Evolutionary conservation across 2,329 filamentous ascomycete genomes (phyloP).

Genomic region (Phialophora macrospora): DNA sequence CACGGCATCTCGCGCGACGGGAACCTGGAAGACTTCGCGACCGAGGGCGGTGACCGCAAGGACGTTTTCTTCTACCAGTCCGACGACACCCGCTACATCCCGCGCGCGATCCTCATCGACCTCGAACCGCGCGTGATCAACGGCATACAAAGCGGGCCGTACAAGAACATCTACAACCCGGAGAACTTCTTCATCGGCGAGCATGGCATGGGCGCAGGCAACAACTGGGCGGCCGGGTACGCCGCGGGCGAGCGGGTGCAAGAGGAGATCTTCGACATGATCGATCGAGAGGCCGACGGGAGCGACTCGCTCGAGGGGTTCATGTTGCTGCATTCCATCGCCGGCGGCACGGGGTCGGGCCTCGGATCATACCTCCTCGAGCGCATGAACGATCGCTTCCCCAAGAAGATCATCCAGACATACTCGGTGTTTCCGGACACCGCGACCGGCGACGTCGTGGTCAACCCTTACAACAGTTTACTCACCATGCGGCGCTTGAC

Average conservation of each 20-base stretch:
- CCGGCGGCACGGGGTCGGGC: conserved; percentile 94
- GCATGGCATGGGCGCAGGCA: conserved; percentile 89
- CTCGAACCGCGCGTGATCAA: conserved; percentile 92
- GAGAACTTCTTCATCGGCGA: conserved; percentile 99
- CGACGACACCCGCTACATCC: conserved; percentile 98
- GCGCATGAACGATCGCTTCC: conserved; percentile 93
- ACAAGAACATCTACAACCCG: conserved; percentile 99
- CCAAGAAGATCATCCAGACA: conserved; percentile 98
- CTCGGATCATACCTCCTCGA: conserved; percentile 93
- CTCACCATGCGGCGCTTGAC: conserved; percentile 88
- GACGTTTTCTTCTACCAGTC: conserved; percentile 99
- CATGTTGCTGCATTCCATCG: conserved; percentile 98
- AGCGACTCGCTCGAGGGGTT: conserved; percentile 98
- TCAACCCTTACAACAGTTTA: conserved; percentile 97
- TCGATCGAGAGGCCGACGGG: conserved; percentile 95
- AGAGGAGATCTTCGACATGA: conserved; percentile 99
- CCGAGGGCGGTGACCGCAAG: conserved; percentile 95
- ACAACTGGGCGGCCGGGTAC: conserved; percentile 98
- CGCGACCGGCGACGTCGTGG: conserved; percentile 87
- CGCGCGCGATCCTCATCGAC: conserved; percentile 91
- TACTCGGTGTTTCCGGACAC: conserved; percentile 98
- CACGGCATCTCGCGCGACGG: conserved; percentile 98
- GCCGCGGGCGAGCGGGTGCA: conserved; percentile 88
- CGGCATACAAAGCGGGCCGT: conserved; percentile 87
- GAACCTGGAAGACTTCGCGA: conserved; percentile 96